Evolutionary conservation across 192 early-diverging fungal genomes (phyloP).

Genomic region (Helicostylum pulchrum): DNA sequence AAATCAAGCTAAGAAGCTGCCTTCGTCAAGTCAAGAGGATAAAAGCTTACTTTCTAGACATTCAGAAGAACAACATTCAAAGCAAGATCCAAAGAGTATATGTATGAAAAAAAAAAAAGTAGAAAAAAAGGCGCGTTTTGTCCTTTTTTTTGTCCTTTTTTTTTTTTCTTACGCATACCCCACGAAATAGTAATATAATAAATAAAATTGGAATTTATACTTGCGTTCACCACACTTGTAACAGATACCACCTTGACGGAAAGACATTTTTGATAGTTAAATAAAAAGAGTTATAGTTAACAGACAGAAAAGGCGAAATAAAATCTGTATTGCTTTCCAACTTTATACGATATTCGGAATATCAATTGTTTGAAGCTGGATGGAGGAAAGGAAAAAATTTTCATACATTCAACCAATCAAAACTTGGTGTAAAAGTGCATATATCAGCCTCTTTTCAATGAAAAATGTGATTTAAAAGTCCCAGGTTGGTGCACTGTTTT

Average conservation of each 20-base stretch:
- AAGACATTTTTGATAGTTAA: constrained; percentile 25
- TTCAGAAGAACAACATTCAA: not conserved
- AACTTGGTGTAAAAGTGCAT: not conserved
- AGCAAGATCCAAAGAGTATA: not conserved
- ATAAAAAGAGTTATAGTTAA: constrained; percentile 9
- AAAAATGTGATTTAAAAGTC: too few species aligned
- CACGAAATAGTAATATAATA: too few species aligned
- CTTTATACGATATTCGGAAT: too few species aligned
- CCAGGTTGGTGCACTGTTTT: too few species aligned
- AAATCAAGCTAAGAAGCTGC: too few species aligned
- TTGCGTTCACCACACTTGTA: constrained; percentile 43
- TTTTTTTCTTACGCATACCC: too few species aligned
- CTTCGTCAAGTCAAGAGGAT: not conserved
- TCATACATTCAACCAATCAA: not conserved
- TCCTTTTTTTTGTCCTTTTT: too few species aligned
- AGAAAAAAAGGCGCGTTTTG: too few species aligned
- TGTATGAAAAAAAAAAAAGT: not conserved
- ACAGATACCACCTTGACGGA: constrained; percentile 32
- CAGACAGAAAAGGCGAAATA: constrained; percentile 7
- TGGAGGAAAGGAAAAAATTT: not conserved
- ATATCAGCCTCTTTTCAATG: not conserved
- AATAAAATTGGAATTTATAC: constrained; percentile 17
- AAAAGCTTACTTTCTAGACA: constrained; percentile 5
- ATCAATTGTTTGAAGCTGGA: not conserved
- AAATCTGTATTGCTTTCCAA: not conserved